phyloP scores from a whole-genome alignment of 108 stramenopile species.

The Licmophora abbreviata region DNA sequence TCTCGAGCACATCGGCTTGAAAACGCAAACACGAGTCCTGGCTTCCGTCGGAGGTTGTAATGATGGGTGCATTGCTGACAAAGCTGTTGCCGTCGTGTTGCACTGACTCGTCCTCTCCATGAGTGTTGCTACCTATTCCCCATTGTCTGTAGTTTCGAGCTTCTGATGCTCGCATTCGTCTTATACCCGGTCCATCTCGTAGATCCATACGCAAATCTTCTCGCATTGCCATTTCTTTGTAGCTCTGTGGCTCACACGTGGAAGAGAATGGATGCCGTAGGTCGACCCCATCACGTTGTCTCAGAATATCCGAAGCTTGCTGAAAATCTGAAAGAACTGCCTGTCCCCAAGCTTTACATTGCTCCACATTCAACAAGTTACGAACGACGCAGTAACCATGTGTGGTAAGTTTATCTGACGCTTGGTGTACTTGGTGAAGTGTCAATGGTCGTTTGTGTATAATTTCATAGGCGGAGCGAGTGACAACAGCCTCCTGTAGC shows the following conservation, averaged over 20 bases:
- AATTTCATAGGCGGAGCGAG: conserved; percentile 23
- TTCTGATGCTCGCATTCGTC: conserved; percentile 13
- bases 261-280: conserved; percentile 43
- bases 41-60: conserved; percentile 1
- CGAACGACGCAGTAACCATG: conserved; percentile 60
- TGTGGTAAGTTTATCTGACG: conserved; percentile 26
- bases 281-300: conserved; percentile 38
- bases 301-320: conserved; percentile 36
- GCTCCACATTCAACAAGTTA: conserved; percentile 32
- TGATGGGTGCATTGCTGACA: background rate
- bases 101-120: no score
- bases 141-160: background rate
- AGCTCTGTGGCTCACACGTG: conserved; percentile 45
- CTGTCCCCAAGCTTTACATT: conserved; percentile 46
- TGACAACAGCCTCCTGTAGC: conserved; percentile 19
- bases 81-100: background rate
- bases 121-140: no score
- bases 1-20: conserved; percentile 47
- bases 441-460: conserved; percentile 14
- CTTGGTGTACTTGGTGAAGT: conserved; percentile 24
- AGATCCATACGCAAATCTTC: conserved; percentile 80
- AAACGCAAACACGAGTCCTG: conserved; percentile 30
- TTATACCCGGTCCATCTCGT: conserved; percentile 51
- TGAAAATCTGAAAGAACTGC: conserved; percentile 55
- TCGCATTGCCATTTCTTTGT: conserved; percentile 79